Conservation (phyloP, 2,329 filamentous ascomycete species). For the Dothiorella sarmentorum region DNA sequence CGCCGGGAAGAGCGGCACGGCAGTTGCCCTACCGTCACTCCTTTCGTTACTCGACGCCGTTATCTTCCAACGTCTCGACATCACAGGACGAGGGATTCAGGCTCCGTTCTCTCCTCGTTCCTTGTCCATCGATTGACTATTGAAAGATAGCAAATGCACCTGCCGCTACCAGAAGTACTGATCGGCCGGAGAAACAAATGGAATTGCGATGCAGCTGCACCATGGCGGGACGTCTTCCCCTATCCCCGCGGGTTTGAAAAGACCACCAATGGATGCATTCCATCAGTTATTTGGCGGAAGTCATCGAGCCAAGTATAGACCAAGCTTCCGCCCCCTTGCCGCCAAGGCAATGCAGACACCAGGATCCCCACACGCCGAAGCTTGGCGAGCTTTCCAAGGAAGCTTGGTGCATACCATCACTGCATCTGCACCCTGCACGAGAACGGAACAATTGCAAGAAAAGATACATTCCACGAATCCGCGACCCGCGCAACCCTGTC, state of each 20-base stretch:
- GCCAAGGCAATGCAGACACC: conserved; percentile 3
- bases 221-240: neutral
- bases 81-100: too few relatives aligned
- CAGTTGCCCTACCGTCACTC: too few relatives aligned
- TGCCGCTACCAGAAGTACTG: too few relatives aligned
- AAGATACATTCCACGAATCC: neutral
- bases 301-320: neutral
- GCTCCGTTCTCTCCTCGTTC: too few relatives aligned
- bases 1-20: neutral
- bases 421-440: neutral
- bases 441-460: neutral
- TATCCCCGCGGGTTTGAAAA: neutral
- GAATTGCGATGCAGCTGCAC: neutral
- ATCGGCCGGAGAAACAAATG: neutral
- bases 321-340: neutral
- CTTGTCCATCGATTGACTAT: too few relatives aligned
- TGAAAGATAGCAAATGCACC: too few relatives aligned
- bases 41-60: too few relatives aligned
- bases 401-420: neutral
- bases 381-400: conserved; percentile 2
- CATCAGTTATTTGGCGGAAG: neutral
- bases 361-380: neutral
- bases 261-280: neutral
- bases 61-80: too few relatives aligned
- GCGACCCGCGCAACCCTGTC: neutral